Percentiles rank a stretch among this genome's conserved stretches.
Conservation (phyloP, 2,329 filamentous ascomycete species). For the Colletotrichum gigasporum region DNA sequence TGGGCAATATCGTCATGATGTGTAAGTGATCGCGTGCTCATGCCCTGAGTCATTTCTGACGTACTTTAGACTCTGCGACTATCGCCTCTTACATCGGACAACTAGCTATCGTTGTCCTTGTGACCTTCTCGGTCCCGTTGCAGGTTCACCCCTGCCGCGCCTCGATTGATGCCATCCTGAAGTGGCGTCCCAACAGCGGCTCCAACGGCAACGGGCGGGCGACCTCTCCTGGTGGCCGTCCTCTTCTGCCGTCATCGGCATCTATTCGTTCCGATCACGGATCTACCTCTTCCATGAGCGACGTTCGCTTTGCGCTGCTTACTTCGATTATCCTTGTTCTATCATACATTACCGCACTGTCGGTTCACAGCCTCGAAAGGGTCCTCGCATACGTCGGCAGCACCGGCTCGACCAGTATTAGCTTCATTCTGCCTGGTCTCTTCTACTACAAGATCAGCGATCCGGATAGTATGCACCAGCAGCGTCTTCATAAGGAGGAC, state of each 20-base stretch:
- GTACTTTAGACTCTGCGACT: conserved; percentile 69
- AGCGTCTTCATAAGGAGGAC: conserved; percentile 88
- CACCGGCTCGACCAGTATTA: conserved; percentile 94
- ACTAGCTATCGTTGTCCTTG: conserved; percentile 92
- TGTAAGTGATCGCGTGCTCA: conserved; percentile 62
- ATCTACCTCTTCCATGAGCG: conserved; percentile 75
- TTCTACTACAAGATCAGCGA: conserved; percentile 99
- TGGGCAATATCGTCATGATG: conserved; percentile 94
- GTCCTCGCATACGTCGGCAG: conserved; percentile 95
- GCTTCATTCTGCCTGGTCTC: conserved; percentile 92
- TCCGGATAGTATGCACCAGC: conserved; percentile 86
- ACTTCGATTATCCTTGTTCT: conserved; percentile 86
- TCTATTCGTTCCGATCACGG: conserved; percentile 60
- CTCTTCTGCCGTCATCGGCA: conserved; percentile 49
- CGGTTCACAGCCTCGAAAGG: conserved; percentile 86
- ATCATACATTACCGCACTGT: conserved; percentile 89
- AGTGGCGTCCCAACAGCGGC: conserved; percentile 78
- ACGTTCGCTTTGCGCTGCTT: conserved; percentile 87
- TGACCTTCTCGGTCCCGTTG: conserved; percentile 95
- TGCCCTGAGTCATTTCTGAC: conserved; percentile 28
- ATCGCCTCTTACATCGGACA: conserved; percentile 91
- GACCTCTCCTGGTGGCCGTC: conserved; percentile 52
- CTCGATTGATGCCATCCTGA: conserved; percentile 92
- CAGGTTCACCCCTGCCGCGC: conserved; percentile 96
- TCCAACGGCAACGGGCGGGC: conserved; percentile 48